Percentiles rank a stretch among this genome's conserved stretches.
These are phyloP conservation scores for Haematococcus sp. DNA, from an alignment of 139 green algal species.

Conservation along the genomic window DNA sequence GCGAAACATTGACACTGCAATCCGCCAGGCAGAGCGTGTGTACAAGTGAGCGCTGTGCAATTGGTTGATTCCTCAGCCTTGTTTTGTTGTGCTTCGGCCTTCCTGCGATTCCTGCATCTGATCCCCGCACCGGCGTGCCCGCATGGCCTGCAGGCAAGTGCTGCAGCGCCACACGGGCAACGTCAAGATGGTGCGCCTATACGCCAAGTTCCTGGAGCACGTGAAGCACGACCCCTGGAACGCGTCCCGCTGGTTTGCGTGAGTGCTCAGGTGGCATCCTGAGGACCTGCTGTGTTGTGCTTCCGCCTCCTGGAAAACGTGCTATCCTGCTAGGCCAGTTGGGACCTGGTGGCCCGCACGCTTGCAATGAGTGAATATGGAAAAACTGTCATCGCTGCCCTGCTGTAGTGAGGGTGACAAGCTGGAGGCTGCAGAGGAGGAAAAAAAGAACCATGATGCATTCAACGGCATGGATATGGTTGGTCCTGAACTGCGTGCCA, in stretches of 20 bases:
- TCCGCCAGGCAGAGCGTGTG: neutral
- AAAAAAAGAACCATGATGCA: neutral
- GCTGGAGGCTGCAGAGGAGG: slow-evolving; percentile 29
- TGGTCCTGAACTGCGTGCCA: neutral
- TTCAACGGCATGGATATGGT: slow-evolving; percentile 3
- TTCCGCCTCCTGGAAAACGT: too few relatives aligned
- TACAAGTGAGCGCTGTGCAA: slow-evolving; percentile 17
- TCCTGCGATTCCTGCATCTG: too few relatives aligned
- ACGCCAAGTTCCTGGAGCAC: slow-evolving; percentile 40
- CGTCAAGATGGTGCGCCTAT: slow-evolving; percentile 34
- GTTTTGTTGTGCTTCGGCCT: too few relatives aligned
- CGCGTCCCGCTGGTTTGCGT: slow-evolving; percentile 31
- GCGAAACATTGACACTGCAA: slow-evolving; percentile 16
- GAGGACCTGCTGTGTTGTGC: too few relatives aligned
- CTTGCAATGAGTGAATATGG: too few relatives aligned
- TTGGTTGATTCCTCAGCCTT: too few relatives aligned
- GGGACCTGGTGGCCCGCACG: too few relatives aligned
- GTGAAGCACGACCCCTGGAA: slow-evolving; percentile 40
- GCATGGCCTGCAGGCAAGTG: slow-evolving; percentile 23
- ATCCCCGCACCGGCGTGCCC: too few relatives aligned
- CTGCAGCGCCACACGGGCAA: slow-evolving; percentile 30
- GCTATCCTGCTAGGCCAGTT: too few relatives aligned
- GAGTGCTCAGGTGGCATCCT: neutral
- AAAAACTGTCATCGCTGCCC: too few relatives aligned
- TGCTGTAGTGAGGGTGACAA: slow-evolving; percentile 32